phyloP scores from a whole-genome alignment of 1,139 yeast genomes.

The Saccharomyces hybrid region DNA sequence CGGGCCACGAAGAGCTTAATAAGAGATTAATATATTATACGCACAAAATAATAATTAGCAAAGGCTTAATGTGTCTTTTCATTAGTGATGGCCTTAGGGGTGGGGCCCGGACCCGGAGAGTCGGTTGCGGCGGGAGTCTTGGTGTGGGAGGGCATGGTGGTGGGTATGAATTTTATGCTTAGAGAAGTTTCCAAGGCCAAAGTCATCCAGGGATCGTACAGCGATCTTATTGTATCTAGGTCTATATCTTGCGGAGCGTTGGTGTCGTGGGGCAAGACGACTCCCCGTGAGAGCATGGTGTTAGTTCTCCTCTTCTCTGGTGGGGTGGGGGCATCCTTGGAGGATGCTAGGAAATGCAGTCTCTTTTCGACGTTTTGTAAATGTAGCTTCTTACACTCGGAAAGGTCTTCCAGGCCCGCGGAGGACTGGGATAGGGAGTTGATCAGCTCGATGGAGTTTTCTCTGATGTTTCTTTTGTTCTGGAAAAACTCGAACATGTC shows the following conservation, averaged over 20 bases:
- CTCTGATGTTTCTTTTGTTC: conserved; percentile 15
- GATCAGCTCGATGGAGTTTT: conserved; percentile 12
- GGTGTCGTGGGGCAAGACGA: conserved; percentile 16
- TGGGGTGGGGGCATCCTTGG: background rate
- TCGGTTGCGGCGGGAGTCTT: background rate
- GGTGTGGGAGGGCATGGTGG: conserved; percentile 10
- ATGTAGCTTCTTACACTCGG: background rate
- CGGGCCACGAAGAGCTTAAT: background rate
- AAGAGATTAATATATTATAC: background rate
- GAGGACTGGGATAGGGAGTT: conserved; percentile 11
- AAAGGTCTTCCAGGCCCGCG: conserved; percentile 6
- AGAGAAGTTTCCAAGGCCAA: conserved; percentile 31
- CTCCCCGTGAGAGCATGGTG: conserved; percentile 11
- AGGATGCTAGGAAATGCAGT: background rate
- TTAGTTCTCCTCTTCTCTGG: background rate
- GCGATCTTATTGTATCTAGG: conserved; percentile 27
- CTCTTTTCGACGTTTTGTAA: background rate
- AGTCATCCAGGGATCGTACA: conserved; percentile 32
- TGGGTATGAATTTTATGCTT: conserved; percentile 32
- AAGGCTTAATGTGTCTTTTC: background rate
- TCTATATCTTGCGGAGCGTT: conserved; percentile 22
- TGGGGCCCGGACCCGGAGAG: background rate
- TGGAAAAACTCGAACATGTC: conserved; percentile 25
- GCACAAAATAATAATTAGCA: background rate
- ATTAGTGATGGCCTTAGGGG: background rate